Base-by-base conservation (phyloP, 441 rosid genomes). In the Monsonia emarginata region DNA sequence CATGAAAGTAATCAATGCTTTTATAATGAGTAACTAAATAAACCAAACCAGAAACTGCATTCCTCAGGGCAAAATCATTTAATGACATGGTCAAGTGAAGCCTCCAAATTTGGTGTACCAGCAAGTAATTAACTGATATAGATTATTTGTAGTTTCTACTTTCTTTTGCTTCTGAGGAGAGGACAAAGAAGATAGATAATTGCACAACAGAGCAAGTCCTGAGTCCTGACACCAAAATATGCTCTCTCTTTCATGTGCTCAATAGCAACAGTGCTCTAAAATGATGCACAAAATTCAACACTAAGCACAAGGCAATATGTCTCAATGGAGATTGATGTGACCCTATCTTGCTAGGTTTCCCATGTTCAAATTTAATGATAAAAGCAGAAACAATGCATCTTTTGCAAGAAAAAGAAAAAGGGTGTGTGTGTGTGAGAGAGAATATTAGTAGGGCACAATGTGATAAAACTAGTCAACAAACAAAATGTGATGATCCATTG, bases 1-100 rank as follows among this genome's bases (percentile, higher is more conserved):
- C 69, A 78, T 72, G 68, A 69, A 82, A 79, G 80, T 70, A 68
- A 78, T 78, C 50, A 79, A 79, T 79, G 76, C 73, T 75, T 72
- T 72, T 30, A 57, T 65, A 69, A 69, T 70, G 5, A 32, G 4
- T 10, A 9, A 58, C 24, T 11, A 22, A 5, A 24, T 14, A 25
- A 40, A 26, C 8, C n/a, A n/a, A 38, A 19, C 38, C 61, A 18
- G 38, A 66, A 64, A n/a, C n/a, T n/a, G n/a, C n/a, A n/a, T n/a
- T n/a, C n/a, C n/a, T n/a, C n/a, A n/a, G n/a, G n/a, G n/a, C n/a
- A n/a, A n/a, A n/a, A n/a, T n/a, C n/a, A n/a, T n/a, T n/a, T n/a
- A n/a, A 25, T 1, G 21, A 32, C 13, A 14, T 24, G 62, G n/a
- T n/a, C 6, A 18, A 44, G 14, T 44, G 21, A 44, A 6, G 54